Percentiles rank a stretch among this genome's conserved stretches.
phyloP scores from a whole-genome alignment of 768 basidiomycete species.

The Exidia glandulosa region DNA sequence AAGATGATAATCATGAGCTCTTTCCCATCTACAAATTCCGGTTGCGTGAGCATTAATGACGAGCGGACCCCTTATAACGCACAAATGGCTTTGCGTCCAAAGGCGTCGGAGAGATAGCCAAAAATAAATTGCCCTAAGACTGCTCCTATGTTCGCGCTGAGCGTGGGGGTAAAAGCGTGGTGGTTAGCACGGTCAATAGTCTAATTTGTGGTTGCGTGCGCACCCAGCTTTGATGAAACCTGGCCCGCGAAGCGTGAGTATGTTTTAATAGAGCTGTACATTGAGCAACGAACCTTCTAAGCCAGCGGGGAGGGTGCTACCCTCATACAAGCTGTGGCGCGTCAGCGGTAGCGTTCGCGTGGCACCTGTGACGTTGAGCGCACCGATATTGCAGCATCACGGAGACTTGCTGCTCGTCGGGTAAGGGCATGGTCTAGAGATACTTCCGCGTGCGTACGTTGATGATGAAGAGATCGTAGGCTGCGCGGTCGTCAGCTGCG shows the following conservation, averaged over 20 bases:
- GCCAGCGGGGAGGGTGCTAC: constrained; percentile 36
- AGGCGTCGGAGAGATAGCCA: constrained; percentile 49
- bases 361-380: neutral
- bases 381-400: constrained; percentile 54
- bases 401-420: constrained; percentile 52
- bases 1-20: constrained; percentile 72
- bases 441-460: constrained; percentile 42
- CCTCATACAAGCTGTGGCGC: constrained; percentile 33
- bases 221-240: neutral
- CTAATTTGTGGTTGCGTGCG: too few relatives aligned
- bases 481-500: constrained; percentile 19
- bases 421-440: neutral
- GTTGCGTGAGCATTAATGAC: constrained; percentile 1
- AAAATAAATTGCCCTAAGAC: constrained; percentile 61
- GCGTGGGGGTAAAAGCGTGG: neutral
- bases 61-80: constrained; percentile 7
- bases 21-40: constrained; percentile 67
- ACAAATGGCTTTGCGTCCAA: constrained; percentile 64
- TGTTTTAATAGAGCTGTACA: too few relatives aligned
- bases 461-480: constrained; percentile 63
- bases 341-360: neutral
- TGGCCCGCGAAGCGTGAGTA: too few relatives aligned
- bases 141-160: constrained; percentile 52
- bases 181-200: neutral
- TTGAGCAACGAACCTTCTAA: too few relatives aligned